Base-by-base conservation (phyloP, 1,284 basidiomycete genomes). In the Tilletia caries region DNA sequence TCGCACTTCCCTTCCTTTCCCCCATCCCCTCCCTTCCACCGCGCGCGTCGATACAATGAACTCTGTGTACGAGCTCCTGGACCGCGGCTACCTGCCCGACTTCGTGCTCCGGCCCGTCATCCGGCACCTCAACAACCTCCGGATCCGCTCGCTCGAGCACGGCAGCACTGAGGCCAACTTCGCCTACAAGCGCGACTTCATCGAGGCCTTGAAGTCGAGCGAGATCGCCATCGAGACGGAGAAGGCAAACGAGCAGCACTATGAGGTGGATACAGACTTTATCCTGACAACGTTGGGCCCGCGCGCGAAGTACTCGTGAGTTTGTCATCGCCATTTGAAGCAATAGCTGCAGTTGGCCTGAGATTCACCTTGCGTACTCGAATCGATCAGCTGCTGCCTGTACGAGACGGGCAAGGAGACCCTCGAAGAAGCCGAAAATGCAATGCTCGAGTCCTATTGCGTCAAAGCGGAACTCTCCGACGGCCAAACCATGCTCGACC, bases 171-270 rank as follows among this genome's bases (percentile, higher is more conserved):
- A 15, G 5, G 46, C 41, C 27, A 50, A 66, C 46, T 66, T 50
- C 44, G 43, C 25, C 10, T 48, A 50, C 33, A 37, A 41, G 33
- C 62, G 25, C 33, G 84, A 86, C 10, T 86, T 85, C 76, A 83
- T 86, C 68, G 65, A 76, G 15, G 78, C 78, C 23, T 78, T 85
- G 60, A 82, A 81, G 52, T 84, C 85, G 0, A 83, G 87, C 13
- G 86, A 86, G 27, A 91, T 91, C 70, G 90, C 90, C 1, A 89
- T 89, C 74, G 85, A 88, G 18, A 87, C 89, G 6, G 87, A 89
- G 43, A 90, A 89, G 78, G 91, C 90, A 41, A 92, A 92, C 76
- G 87, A 91, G 76, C 90, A 91, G 82, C 90, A 91, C 78, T 91
- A 91, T 79, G 90, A 92, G 84, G 89, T 89, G 69, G 70, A 84